phyloP scores from a whole-genome alignment of 257 asterid genomes.

The Oldenlandia corymbosa region DNA sequence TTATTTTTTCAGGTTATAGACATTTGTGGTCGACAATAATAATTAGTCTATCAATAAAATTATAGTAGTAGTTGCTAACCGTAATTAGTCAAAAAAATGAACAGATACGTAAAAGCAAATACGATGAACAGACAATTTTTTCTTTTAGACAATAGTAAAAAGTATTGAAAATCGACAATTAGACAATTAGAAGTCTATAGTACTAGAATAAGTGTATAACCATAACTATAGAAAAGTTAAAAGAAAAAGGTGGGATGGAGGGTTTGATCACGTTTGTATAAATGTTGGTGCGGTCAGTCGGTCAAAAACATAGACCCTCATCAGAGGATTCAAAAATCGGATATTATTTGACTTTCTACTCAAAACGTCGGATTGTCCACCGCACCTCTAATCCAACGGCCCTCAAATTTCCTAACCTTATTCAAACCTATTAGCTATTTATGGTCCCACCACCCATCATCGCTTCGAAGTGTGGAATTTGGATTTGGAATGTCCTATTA shows the following conservation, averaged over 20 bases:
- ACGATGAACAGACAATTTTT: no score
- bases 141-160: no score
- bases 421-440: neutral
- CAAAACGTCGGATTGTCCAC: constrained; percentile 15
- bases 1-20: no score
- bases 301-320: constrained; percentile 30
- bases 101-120: no score
- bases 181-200: no score
- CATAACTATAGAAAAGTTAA: neutral
- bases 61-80: no score
- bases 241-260: neutral
- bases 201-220: neutral
- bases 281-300: neutral
- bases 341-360: constrained; percentile 30
- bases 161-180: no score
- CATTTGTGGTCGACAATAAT: no score
- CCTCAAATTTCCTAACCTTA: neutral
- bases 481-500: no score
- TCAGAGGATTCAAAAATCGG: constrained; percentile 10
- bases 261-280: neutral
- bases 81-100: no score
- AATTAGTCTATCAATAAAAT: no score
- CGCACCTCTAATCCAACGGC: constrained; percentile 7
- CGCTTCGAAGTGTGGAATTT: no score
- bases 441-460: constrained; percentile 8